These are phyloP conservation scores for Prunella vulgaris DNA, from an alignment of 257 asterid species.

Conservation along the genomic window DNA sequence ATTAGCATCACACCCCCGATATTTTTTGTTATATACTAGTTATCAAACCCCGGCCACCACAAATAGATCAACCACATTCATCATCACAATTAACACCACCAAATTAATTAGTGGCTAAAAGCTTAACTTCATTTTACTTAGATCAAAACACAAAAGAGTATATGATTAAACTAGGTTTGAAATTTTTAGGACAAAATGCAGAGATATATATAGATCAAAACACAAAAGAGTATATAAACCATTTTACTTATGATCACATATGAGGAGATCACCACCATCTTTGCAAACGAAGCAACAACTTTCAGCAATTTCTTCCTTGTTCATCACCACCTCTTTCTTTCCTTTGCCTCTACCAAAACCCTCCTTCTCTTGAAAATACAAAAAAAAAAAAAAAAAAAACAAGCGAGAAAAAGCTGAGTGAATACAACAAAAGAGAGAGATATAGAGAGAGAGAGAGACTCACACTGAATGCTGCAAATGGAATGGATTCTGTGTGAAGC, in stretches of 20 bases:
- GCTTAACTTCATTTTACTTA: neutral
- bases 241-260: constrained; percentile 75
- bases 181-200: neutral
- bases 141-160: constrained; percentile 1
- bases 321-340: neutral
- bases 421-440: no score
- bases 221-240: neutral
- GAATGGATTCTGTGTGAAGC: no score
- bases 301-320: constrained; percentile 50
- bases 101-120: neutral
- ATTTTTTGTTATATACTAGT: no score
- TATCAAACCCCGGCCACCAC: no score
- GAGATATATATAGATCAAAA: neutral
- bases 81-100: no score
- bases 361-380: neutral
- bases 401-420: no score
- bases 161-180: neutral
- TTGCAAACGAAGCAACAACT: constrained; percentile 80
- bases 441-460: no score
- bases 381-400: no score
- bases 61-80: no score
- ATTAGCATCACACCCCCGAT: no score
- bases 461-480: no score
- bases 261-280: constrained; percentile 65
- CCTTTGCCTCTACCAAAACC: neutral